Conservation (phyloP, 164 flowering plant species). For the Liquidambar formosana region DNA sequence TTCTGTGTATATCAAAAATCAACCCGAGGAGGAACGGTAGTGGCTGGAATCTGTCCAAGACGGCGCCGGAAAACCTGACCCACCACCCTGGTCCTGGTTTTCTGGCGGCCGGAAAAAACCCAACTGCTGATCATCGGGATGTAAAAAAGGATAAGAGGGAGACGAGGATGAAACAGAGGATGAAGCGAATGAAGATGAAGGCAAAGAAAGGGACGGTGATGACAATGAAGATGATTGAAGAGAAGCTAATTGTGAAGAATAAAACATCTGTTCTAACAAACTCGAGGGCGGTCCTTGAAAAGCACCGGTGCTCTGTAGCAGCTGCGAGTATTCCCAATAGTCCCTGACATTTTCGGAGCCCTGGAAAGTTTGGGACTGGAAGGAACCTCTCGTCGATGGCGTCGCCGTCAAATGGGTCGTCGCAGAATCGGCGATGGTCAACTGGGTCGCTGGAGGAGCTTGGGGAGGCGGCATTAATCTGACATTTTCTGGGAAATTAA, state of each 20-base stretch:
- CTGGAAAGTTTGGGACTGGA: conserved; percentile 14
- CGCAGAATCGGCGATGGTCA: conserved; percentile 22
- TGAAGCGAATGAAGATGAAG: neutral
- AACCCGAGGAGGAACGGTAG: conserved; percentile 38
- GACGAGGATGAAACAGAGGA: conserved; percentile 31
- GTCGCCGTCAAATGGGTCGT: conserved; percentile 21
- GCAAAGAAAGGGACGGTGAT: conserved; percentile 9
- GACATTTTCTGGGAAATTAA: conserved; percentile 75
- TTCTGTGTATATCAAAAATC: neutral
- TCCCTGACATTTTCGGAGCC: conserved; percentile 32
- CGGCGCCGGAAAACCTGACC: conserved; percentile 26
- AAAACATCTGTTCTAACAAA: conserved; percentile 39
- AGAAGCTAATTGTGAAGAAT: conserved; percentile 23
- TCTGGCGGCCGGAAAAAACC: conserved; percentile 26
- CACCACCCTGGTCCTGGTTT: conserved; percentile 22
- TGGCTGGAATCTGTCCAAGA: conserved; percentile 38
- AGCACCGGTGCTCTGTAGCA: conserved; percentile 46
- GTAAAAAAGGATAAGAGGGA: conserved; percentile 10
- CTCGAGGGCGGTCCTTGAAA: conserved; percentile 25
- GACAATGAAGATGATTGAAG: conserved; percentile 13
- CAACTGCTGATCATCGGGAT: conserved; percentile 17
- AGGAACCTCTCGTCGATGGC: conserved; percentile 1
- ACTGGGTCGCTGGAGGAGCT: conserved; percentile 22
- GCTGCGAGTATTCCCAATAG: conserved; percentile 55
- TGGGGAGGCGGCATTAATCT: conserved; percentile 26